Percentiles rank a stretch among this genome's conserved stretches.
These are phyloP conservation scores for Calonectria pauciramosa DNA, from an alignment of 2,329 filamentous ascomycete species.

Conservation along the genomic window DNA sequence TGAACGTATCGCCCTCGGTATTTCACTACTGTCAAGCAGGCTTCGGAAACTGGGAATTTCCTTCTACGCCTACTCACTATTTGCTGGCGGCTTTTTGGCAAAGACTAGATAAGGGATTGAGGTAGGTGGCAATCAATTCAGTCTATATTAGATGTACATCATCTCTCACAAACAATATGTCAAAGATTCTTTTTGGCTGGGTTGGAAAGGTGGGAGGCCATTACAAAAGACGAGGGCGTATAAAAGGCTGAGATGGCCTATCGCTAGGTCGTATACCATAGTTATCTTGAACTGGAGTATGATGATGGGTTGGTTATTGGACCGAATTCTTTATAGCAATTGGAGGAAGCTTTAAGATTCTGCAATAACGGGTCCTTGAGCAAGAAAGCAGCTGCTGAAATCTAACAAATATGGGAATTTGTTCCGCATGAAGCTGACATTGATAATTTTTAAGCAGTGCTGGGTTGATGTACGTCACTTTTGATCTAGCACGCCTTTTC, in stretches of 20 bases:
- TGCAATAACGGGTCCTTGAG: background rate
- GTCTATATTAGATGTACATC: background rate
- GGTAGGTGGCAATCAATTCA: background rate
- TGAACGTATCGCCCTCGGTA: too few species aligned
- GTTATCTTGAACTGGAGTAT: background rate
- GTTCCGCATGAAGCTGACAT: background rate
- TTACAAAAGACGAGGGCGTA: background rate
- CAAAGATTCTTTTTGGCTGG: background rate
- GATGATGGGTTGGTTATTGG: background rate
- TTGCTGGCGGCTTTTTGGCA: background rate
- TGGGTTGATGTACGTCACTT: background rate
- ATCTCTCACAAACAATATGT: background rate
- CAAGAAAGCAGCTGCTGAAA: background rate
- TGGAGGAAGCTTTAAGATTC: background rate
- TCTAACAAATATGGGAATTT: background rate
- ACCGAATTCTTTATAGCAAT: background rate
- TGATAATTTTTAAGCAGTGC: background rate
- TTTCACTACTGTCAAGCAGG: background rate
- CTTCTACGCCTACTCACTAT: slow-evolving; percentile 57
- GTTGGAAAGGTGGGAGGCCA: background rate
- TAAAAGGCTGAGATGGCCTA: background rate
- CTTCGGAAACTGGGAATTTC: slow-evolving; percentile 61
- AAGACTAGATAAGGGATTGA: background rate
- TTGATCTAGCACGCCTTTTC: too few species aligned
- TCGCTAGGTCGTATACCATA: background rate